Evolutionary conservation across 2,329 filamentous ascomycete species (phyloP), one percentile per base, ranked within the genome.

Genomic region (Aspergillus ochraceus): DNA sequence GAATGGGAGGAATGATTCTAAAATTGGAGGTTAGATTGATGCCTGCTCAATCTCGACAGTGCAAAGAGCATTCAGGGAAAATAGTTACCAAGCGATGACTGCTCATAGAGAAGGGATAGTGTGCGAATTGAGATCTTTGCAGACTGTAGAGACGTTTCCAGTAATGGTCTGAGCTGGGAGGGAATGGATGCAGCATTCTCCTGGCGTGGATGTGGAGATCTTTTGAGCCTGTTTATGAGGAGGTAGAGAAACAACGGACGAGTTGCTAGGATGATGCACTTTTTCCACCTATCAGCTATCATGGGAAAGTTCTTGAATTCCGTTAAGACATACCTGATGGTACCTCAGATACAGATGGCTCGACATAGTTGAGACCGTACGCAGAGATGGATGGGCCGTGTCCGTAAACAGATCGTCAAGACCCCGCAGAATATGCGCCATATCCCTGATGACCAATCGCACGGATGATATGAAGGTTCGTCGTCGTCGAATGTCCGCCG

Each of bases 1-100:
- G 29, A 55, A 55, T 11, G 53, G 53, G 9, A 55, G 17, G n/a
- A 55, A 55, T 8, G 42, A 49, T 32, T 49, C 53, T 55, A 11
- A 3, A 9, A 29, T 19, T 22, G 17, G 19, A 9, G 10, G 6
- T 20, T 36, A 4, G 32, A 17, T 32, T 52, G 19, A 29, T 10
- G 2, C 8, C 49, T 11, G 11, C 4, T n/a, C 11, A 9, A 6
- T 30, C 24, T 6, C 39, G 19, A 14, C 9, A 19, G 11, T 30
- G 14, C 11, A 9, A 11, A 10, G 4, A 4, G 6, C 22, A 22
- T 22, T 29, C 22, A 8, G 19, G 9, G 5, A 8, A 6, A 24
- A 22, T 6, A 50, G 10, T 17, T 17, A 52, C 50, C 50, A 8
- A 52, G 50, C 1, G 50, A 30, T 2, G 50, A 30, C 20, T 52